phyloP scores from a whole-genome alignment of 257 asterid genomes.

The Solanum ossicruentum region DNA sequence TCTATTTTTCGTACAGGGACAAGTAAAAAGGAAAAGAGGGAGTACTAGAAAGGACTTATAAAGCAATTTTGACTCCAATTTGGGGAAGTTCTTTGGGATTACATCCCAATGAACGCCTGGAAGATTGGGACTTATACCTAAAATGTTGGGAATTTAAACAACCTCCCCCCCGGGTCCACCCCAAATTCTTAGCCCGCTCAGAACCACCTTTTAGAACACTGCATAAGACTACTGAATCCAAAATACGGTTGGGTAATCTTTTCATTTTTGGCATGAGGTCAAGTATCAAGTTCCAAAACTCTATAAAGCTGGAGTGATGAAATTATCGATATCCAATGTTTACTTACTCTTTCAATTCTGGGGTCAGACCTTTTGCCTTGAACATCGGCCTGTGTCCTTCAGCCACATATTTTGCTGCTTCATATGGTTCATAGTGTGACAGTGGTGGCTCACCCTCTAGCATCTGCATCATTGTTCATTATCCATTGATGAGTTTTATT shows the following conservation, averaged over 20 bases:
- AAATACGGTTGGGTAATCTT: background rate
- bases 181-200: background rate
- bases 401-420: slow-evolving; percentile 78
- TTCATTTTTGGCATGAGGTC: background rate
- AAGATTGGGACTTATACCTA: background rate
- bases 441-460: slow-evolving; percentile 95
- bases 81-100: background rate
- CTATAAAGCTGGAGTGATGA: background rate
- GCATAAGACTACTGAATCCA: background rate
- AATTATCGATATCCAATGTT: background rate
- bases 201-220: background rate
- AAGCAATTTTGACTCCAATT: background rate
- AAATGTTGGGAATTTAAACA: background rate
- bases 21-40: no score
- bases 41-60: background rate
- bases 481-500: background rate
- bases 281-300: background rate
- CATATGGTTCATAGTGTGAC: slow-evolving; percentile 72
- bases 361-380: slow-evolving; percentile 44
- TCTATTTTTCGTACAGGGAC: no score
- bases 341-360: slow-evolving; percentile 86
- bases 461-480: slow-evolving; percentile 50
- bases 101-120: background rate
- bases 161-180: no score
- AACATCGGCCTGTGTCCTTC: slow-evolving; percentile 88